These are phyloP conservation scores for Angophora floribunda DNA, from an alignment of 345 rosid genomes.

Conservation along the genomic window DNA sequence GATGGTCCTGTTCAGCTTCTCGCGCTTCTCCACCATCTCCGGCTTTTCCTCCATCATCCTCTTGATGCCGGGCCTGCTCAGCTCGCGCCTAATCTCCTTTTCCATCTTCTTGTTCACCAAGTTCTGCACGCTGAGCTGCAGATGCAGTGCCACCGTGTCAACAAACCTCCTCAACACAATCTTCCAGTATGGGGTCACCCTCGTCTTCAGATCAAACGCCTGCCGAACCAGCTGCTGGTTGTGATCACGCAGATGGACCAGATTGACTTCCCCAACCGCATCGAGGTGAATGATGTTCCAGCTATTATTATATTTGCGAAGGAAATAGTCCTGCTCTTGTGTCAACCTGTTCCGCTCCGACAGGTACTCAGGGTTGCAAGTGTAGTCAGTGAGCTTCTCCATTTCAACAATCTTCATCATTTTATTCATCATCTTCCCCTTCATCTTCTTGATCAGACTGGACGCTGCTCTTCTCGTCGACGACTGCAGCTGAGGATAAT, in stretches of 20 bases:
- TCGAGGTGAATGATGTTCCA: no score
- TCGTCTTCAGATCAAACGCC: slow-evolving; percentile 15
- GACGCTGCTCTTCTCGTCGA: slow-evolving; percentile 1
- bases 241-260: accelerated
- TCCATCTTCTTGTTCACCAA: slow-evolving; percentile 10
- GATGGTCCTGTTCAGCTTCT: slow-evolving; percentile 11
- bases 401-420: slow-evolving; percentile 16
- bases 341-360: slow-evolving; percentile 7
- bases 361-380: slow-evolving; percentile 15
- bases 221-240: not conserved
- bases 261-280: accelerated
- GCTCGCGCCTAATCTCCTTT: not conserved
- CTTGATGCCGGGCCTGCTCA: not conserved
- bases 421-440: slow-evolving; percentile 8
- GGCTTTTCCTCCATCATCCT: slow-evolving; percentile 15
- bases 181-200: slow-evolving; percentile 17
- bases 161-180: slow-evolving; percentile 13
- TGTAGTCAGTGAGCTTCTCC: slow-evolving; percentile 26
- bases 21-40: slow-evolving; percentile 4
- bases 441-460: slow-evolving; percentile 8
- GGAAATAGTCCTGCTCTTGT: no score
- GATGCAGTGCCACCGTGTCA: slow-evolving; percentile 7
- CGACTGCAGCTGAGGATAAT: slow-evolving; percentile 8
- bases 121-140: not conserved
- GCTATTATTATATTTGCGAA: no score